Evolutionary conservation across 2,329 filamentous ascomycete species (phyloP).

Genomic region (Colletotrichum cordylinicola): DNA sequence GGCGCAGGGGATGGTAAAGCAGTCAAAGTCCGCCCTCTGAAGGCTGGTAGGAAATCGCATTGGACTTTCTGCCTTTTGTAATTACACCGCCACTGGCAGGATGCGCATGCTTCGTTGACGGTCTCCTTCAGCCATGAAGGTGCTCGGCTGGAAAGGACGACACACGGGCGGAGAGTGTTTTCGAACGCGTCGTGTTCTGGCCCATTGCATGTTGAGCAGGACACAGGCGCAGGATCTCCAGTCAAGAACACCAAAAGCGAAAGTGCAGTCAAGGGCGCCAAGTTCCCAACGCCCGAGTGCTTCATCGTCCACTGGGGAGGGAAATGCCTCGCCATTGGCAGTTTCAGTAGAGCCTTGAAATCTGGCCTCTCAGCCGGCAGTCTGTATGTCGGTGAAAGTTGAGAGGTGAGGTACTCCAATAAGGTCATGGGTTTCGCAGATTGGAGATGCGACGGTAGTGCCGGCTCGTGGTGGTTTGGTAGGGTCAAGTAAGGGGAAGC

Average conservation of each 20-base stretch:
- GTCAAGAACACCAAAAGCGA: conserved; percentile 17
- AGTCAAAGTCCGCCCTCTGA: neutral
- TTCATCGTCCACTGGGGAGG: neutral
- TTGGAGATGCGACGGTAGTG: neutral
- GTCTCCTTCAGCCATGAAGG: conserved; percentile 18
- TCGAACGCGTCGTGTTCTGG: neutral
- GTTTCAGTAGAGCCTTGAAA: conserved; percentile 4
- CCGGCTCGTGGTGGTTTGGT: neutral
- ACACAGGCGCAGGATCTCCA: neutral
- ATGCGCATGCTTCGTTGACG: conserved; percentile 31
- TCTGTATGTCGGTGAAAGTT: neutral
- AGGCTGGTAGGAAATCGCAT: conserved; percentile 29
- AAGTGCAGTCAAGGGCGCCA: neutral
- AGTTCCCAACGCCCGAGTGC: neutral
- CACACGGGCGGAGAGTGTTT: conserved; percentile 25
- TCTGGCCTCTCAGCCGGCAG: conserved; percentile 9
- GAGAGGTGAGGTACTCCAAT: neutral
- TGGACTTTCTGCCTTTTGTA: conserved; percentile 27
- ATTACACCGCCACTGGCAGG: conserved; percentile 34
- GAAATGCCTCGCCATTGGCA: neutral
- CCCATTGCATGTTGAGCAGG: neutral
- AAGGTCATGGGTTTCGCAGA: neutral
- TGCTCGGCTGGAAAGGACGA: conserved; percentile 29
- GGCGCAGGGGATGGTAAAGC: neutral
- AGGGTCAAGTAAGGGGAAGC: neutral